phyloP scores from a whole-genome alignment of 2,329 filamentous ascomycete species.

The Fusarium liriodendri region DNA sequence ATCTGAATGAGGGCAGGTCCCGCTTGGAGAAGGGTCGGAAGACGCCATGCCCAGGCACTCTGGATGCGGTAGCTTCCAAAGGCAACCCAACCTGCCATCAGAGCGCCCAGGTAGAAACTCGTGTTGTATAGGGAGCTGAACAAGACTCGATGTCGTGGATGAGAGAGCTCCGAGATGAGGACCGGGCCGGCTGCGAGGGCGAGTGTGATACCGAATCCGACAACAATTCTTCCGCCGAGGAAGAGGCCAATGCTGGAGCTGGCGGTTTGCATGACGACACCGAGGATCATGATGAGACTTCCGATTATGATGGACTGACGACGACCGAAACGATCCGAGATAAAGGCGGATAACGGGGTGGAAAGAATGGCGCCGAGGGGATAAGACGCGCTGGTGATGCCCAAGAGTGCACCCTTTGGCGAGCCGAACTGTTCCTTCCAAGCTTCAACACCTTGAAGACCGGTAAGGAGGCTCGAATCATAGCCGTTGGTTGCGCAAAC shows the following conservation, averaged over 20 bases:
- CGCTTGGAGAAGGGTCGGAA: constrained; percentile 28
- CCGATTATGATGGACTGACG: constrained; percentile 45
- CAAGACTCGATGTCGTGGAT: constrained; percentile 26
- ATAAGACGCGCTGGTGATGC: constrained; percentile 54
- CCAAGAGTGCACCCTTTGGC: constrained; percentile 46
- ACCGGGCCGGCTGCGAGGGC: constrained; percentile 62
- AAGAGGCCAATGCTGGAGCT: constrained; percentile 55
- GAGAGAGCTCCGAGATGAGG: constrained; percentile 43
- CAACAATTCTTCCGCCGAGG: constrained; percentile 61
- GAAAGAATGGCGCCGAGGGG: constrained; percentile 57
- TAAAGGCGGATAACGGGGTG: constrained; percentile 40
- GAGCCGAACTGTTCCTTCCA: constrained; percentile 53
- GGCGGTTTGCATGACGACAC: constrained; percentile 21
- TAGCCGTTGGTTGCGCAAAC: constrained; percentile 57
- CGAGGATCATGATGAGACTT: constrained; percentile 26
- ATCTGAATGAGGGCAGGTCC: constrained; percentile 22
- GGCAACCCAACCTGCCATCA: constrained; percentile 9
- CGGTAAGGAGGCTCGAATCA: constrained; percentile 61
- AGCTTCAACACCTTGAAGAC: constrained; percentile 52
- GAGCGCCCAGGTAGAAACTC: constrained; percentile 14
- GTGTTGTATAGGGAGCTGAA: constrained; percentile 21
- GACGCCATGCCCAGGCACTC: constrained; percentile 28
- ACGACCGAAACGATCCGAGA: constrained; percentile 45
- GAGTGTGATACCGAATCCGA: constrained; percentile 65
- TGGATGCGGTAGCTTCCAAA: constrained; percentile 25